Evolutionary conservation across 2,329 filamentous ascomycete species (phyloP).

Genomic region (Cladophialophora bantiana): DNA sequence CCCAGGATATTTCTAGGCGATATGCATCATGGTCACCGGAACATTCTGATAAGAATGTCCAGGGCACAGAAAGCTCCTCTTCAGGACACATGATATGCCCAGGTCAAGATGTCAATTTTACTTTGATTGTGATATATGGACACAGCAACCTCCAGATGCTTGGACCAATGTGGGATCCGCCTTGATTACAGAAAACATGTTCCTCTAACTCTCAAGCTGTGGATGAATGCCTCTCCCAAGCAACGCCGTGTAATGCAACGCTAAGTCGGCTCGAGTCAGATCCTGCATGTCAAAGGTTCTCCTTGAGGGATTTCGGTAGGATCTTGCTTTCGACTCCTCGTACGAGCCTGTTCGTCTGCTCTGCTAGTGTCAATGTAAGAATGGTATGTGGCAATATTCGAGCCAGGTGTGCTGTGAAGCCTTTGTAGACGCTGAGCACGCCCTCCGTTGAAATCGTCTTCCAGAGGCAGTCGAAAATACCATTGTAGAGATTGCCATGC

Average conservation of each 20-base stretch:
- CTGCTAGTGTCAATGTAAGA: conserved; percentile 87
- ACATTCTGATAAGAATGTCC: too few relatives aligned
- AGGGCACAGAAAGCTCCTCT: not conserved
- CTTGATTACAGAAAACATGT: not conserved
- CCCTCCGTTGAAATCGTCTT: conserved; percentile 94
- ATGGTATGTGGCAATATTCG: conserved; percentile 96
- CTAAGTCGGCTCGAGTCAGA: not conserved
- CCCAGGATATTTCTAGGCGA: too few relatives aligned
- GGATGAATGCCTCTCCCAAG: not conserved
- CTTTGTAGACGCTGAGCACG: conserved; percentile 93
- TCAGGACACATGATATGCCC: not conserved
- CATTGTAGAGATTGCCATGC: conserved; percentile 93
- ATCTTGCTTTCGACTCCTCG: conserved; percentile 74
- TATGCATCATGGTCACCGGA: too few relatives aligned
- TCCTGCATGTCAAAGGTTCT: conserved; percentile 49
- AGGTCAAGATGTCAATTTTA: not conserved
- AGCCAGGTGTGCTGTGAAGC: conserved; percentile 92
- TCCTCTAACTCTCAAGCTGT: conserved; percentile 1
- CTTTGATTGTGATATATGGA: not conserved
- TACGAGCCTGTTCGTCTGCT: conserved; percentile 96
- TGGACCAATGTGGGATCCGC: not conserved
- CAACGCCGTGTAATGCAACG: conserved; percentile 20
- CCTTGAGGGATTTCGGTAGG: conserved; percentile 54
- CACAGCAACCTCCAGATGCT: not conserved
- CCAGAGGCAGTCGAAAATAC: conserved; percentile 87